These are phyloP conservation scores for Phoenix roebelenii DNA, from an alignment of 176 grass and related monocot genomes.

Conservation along the genomic window DNA sequence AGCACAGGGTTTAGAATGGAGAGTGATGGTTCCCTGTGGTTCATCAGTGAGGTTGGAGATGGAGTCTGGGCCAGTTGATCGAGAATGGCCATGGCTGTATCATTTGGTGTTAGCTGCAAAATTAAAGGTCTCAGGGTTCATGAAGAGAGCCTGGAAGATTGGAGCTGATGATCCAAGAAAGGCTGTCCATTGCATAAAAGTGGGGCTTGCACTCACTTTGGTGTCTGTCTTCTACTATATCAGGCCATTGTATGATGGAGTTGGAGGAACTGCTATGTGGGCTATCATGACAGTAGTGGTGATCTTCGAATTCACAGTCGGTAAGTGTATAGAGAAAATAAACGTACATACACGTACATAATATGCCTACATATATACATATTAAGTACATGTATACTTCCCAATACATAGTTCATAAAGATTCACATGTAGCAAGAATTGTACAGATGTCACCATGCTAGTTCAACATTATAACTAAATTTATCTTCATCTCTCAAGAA, in stretches of 20 bases:
- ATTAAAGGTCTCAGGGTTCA: conserved; percentile 3
- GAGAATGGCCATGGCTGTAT: conserved; percentile 23
- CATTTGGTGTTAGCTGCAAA: not conserved
- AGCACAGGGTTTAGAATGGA: conserved; percentile 32
- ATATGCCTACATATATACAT: too few relatives aligned
- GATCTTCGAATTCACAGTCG: not conserved
- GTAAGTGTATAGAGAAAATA: not conserved
- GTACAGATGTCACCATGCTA: too few relatives aligned
- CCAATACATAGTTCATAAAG: too few relatives aligned
- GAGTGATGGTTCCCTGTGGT: conserved; percentile 45
- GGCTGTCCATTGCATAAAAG: conserved; percentile 46
- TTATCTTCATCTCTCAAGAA: too few relatives aligned
- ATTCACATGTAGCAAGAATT: too few relatives aligned
- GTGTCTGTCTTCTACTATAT: conserved; percentile 63
- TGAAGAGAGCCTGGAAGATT: conserved; percentile 36
- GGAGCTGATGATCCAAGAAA: conserved; percentile 47
- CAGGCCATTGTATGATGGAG: conserved; percentile 43
- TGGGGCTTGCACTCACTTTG: conserved; percentile 46
- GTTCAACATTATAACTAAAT: too few relatives aligned
- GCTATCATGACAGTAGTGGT: conserved; percentile 51
- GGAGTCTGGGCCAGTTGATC: not conserved
- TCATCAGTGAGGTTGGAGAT: conserved; percentile 23
- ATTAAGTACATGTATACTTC: too few relatives aligned
- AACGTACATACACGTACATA: too few relatives aligned
- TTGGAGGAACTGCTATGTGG: conserved; percentile 52